phyloP scores from a whole-genome alignment of 2,329 filamentous ascomycete genomes.

The Orbilia javanica region DNA sequence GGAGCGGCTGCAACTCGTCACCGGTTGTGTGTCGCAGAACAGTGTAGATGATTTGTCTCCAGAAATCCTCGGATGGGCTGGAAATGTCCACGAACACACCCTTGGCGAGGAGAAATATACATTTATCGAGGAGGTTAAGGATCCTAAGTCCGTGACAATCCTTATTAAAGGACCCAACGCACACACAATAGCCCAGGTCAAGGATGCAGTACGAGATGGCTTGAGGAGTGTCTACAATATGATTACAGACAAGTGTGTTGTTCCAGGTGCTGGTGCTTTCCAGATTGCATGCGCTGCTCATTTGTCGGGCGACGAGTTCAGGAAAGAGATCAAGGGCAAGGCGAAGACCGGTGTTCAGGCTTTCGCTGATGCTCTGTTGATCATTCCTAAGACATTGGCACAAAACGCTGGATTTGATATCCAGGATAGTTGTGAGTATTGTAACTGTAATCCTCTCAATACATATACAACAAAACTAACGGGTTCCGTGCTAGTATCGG shows the following conservation, averaged over 20 bases:
- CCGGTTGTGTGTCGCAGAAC: slow-evolving; percentile 91
- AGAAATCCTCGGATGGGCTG: slow-evolving; percentile 93
- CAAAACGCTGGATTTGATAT: slow-evolving; percentile 97
- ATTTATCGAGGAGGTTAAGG: slow-evolving; percentile 98
- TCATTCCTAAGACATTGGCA: slow-evolving; percentile 97
- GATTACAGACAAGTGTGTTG: slow-evolving; percentile 96
- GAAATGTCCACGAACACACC: slow-evolving; percentile 95
- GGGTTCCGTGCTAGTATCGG: slow-evolving; percentile 74
- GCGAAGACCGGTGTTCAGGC: slow-evolving; percentile 95
- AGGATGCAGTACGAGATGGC: slow-evolving; percentile 94
- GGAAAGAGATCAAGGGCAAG: slow-evolving; percentile 95
- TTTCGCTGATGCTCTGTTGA: slow-evolving; percentile 91
- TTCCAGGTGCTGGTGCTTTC: slow-evolving; percentile 94
- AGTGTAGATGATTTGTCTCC: slow-evolving; percentile 92
- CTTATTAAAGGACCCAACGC: slow-evolving; percentile 96
- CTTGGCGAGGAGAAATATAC: slow-evolving; percentile 99
- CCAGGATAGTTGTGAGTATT: slow-evolving; percentile 87
- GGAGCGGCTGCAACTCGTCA: slow-evolving; percentile 95
- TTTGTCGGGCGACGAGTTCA: slow-evolving; percentile 86
- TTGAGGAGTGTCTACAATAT: slow-evolving; percentile 98
- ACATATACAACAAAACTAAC: slow-evolving; percentile 54
- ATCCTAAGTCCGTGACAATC: slow-evolving; percentile 96
- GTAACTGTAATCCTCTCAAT: not conserved
- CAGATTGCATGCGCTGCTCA: slow-evolving; percentile 92
- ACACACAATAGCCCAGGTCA: slow-evolving; percentile 96